Evolutionary conservation across 768 basidiomycete species (phyloP).

Genomic region (Xanthoconium stramineum): DNA sequence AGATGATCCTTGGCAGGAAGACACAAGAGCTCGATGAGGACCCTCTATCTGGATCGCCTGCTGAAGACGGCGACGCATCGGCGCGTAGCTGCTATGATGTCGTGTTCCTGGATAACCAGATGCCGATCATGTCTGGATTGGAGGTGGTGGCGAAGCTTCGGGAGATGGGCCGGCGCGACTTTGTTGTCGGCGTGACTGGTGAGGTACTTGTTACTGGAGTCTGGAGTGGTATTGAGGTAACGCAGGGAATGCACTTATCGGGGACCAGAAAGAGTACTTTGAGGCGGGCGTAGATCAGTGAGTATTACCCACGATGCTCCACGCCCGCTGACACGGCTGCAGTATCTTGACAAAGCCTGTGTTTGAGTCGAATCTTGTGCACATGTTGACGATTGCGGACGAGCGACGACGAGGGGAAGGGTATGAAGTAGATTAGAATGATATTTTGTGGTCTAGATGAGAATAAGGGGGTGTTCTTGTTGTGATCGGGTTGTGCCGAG

Average conservation of each 20-base stretch:
- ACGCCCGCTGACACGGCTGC: conserved; percentile 2
- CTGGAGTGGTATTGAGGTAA: conserved; percentile 6
- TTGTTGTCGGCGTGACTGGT: conserved; percentile 83
- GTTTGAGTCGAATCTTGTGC: conserved; percentile 48
- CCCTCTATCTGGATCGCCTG: background rate
- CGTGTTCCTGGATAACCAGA: conserved; percentile 71
- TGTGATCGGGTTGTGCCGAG: conserved; percentile 34
- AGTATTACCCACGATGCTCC: conserved; percentile 19
- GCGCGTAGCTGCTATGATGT: conserved; percentile 35
- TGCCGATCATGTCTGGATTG: conserved; percentile 78
- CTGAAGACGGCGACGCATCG: background rate
- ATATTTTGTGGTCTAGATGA: background rate
- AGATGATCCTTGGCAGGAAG: conserved; percentile 55
- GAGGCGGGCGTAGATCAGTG: conserved; percentile 75
- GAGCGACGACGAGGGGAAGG: conserved; percentile 32
- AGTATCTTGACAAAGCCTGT: conserved; percentile 83
- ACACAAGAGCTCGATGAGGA: background rate
- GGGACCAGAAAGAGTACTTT: conserved; percentile 72
- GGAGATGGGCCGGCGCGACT: conserved; percentile 62
- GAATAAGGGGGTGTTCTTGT: conserved; percentile 20
- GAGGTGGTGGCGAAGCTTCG: conserved; percentile 64
- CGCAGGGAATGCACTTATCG: conserved; percentile 51
- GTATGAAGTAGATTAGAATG: background rate
- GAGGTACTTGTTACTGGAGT: conserved; percentile 7
- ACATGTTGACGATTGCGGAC: conserved; percentile 41